A percentile compares a stretch with the other conserved stretches of the same genome.
phyloP scores from a whole-genome alignment of 2,329 filamentous ascomycete genomes.

The Penicillium sp. region DNA sequence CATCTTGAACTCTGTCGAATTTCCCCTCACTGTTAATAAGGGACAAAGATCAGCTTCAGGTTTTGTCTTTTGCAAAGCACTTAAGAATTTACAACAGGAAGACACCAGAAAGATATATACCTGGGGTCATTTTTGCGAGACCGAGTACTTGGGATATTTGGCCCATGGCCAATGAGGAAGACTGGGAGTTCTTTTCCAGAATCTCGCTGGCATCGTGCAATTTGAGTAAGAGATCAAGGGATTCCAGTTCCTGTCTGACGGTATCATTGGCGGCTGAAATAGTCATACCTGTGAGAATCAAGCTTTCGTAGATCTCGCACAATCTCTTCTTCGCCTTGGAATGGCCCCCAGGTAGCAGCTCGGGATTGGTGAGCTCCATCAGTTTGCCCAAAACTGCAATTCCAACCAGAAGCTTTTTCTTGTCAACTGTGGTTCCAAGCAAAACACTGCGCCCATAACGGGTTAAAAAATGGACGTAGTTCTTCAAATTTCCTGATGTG shows the following conservation, averaged over 20 bases:
- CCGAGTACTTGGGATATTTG: not conserved
- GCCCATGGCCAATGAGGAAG: conserved; percentile 3
- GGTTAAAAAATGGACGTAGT: not conserved
- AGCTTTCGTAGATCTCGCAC: not conserved
- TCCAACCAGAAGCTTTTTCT: not conserved
- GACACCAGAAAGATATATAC: not conserved
- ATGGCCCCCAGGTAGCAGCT: not conserved
- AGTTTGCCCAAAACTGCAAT: not conserved
- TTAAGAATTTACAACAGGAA: not conserved
- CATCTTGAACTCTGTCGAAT: conserved; percentile 1
- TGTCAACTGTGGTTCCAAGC: not conserved
- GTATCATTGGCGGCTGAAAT: not conserved
- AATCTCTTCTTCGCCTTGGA: not conserved
- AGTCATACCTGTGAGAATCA: not conserved
- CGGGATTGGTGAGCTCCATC: not conserved
- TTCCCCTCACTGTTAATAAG: not conserved
- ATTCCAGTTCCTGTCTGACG: not conserved
- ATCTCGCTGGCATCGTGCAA: not conserved
- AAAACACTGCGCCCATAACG: not conserved
- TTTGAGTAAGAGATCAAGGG: not conserved
- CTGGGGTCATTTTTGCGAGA: conserved; percentile 7
- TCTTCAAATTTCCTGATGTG: not conserved
- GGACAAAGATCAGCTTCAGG: not conserved
- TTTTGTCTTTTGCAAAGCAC: not conserved
- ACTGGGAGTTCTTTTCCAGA: not conserved